A percentile compares a stretch with the other conserved stretches of the same genome.
phyloP scores from a whole-genome alignment of 2,329 filamentous ascomycete species.

The Ophiostoma quercus region DNA sequence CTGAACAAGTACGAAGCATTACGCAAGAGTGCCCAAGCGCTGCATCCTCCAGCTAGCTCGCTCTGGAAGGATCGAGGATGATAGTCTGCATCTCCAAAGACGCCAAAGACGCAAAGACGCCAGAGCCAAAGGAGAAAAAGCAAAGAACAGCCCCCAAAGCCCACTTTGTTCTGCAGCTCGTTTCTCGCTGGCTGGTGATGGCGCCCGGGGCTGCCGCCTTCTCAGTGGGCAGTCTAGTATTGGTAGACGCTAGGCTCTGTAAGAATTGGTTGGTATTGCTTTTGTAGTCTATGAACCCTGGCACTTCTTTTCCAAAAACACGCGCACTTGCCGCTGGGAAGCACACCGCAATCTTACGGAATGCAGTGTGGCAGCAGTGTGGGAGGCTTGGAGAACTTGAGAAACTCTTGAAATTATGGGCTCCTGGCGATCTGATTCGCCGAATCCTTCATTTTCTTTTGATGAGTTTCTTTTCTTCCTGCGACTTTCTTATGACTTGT shows the following conservation, averaged over 20 bases:
- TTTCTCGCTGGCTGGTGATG: conserved; percentile 4
- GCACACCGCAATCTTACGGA: conserved; percentile 9
- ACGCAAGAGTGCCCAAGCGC: conserved; percentile 13
- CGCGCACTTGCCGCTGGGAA: conserved; percentile 8
- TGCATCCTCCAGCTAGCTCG: not conserved
- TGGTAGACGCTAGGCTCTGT: not conserved
- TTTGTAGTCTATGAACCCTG: not conserved
- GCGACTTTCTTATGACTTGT: not conserved
- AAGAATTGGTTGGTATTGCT: not conserved
- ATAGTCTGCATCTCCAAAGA: not conserved
- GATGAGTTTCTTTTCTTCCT: not conserved
- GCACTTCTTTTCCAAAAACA: not conserved
- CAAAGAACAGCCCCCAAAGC: not conserved
- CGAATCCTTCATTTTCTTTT: not conserved
- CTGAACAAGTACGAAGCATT: not conserved
- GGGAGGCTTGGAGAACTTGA: not conserved
- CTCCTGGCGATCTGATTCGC: not conserved
- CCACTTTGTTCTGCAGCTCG: not conserved
- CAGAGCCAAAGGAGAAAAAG: too few species aligned
- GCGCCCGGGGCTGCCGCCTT: conserved; percentile 1
- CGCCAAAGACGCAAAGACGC: too few species aligned
- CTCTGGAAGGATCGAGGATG: not conserved
- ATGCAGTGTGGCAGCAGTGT: not conserved
- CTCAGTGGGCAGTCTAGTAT: not conserved
- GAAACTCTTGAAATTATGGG: not conserved